phyloP scores from a whole-genome alignment of 139 green algal genomes.

The Dunaliella primolecta region DNA sequence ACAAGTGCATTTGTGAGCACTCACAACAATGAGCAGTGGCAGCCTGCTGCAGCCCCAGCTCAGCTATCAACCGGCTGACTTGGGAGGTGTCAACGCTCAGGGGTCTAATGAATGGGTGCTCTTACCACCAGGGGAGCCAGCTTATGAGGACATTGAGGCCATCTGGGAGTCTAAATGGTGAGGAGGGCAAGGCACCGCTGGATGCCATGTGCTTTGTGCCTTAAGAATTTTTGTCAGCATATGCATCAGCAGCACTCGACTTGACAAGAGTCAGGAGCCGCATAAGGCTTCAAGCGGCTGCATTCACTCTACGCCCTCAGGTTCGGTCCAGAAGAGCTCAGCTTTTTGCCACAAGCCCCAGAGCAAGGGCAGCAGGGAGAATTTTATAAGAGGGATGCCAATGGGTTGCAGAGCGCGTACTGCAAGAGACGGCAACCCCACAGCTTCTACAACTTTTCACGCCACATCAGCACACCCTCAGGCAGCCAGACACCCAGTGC shows the following conservation, averaged over 20 bases:
- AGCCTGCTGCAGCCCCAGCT: neutral
- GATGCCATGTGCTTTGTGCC: neutral
- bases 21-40: neutral
- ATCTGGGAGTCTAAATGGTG: neutral
- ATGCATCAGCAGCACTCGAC: too few species aligned
- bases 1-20: neutral
- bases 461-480: neutral
- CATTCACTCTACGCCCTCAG: neutral
- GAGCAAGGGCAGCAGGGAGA: neutral
- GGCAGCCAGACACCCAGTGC: neutral
- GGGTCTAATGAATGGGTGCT: too few species aligned
- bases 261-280: neutral
- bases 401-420: neutral
- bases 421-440: neutral
- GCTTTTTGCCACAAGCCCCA: neutral
- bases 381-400: too few species aligned
- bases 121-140: neutral
- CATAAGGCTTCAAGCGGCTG: neutral
- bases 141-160: neutral
- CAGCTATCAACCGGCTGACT: neutral
- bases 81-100: neutral
- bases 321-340: neutral
- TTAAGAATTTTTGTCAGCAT: too few species aligned
- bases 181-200: neutral
- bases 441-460: neutral